Base-by-base conservation (phyloP, 2,329 filamentous ascomycete genomes). In the Talaromyces amestolkiae region DNA sequence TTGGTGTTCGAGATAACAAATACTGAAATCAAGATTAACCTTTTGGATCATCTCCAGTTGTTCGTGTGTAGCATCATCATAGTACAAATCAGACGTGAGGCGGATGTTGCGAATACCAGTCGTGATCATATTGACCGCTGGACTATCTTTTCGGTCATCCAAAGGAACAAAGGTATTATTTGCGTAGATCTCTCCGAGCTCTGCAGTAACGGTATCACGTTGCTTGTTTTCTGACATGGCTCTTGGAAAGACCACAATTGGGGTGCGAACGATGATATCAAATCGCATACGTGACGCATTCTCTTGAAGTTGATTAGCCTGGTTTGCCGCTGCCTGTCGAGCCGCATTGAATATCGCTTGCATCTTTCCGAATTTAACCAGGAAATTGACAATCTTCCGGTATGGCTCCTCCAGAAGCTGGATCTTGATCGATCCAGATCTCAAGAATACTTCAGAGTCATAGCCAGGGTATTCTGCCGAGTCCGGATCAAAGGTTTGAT, bases 311-410 rank as follows among this genome's bases (percentile, higher is more conserved):
- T 97, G 93, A 66, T 87, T 96, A 10, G 95, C 96, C 76, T 97
- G 93, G 68, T 91, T 94, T 45, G 95, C 92, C 2, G 96, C 95
- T 45, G 94, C 96, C 78, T 97, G 92, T 39, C 96, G 88, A 13
- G 96, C 95, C 49, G 95, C 94, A 74, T 99, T 99, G 82, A 97
- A 99, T 62, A 99, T 91, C 24, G 95, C 94, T 78, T 99, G 95
- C 95, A 99, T 99, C 79, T 96, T 97, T 67, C 96, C 95, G 76
- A 99, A 99, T 73, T 99, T 99, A 76, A 99, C 93, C 51, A 96
- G 83, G 77, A 99, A 99, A 70, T 96, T 92, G 78, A 99, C 92
- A 69, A 99, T 98, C 79, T 98, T 98, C 61, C 95, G 88, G 82
- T 98, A 97, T 0, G 95, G 95, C 76, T 99, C 96, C 68, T 97